Evolutionary conservation across 129 eudicot genomes (phyloP), one percentile per base, ranked within the genome.

Genomic region (Escallonia herrerae): DNA sequence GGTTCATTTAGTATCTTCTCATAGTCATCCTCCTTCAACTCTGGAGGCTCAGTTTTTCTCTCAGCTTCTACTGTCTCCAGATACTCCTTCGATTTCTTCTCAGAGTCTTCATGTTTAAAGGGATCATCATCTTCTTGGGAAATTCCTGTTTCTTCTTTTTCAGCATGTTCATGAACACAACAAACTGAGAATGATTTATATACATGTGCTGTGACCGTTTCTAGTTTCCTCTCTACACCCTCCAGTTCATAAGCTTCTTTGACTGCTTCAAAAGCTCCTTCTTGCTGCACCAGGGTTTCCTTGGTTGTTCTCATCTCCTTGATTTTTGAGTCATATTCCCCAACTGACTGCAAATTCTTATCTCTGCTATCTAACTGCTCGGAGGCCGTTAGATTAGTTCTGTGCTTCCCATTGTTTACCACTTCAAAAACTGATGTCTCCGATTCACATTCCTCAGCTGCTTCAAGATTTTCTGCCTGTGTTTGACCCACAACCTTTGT

Each of bases 371-470:
- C 56, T 10, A 33, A 66, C 55, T 64, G 79, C 62, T 60, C 56
- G 49, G 63, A 58, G 55, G 67, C 76, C 45, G 74, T 60, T 44
- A 64, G 49, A 45, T 40, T 74, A 11, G 67, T 44, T 70, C 63
- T 76, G 54, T 50, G 51, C 77, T 75, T 80, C 62, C 67, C 86
- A 15, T 53, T 71, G 64, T 63, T 70, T 38, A 67, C 62, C 51
- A 69, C 66, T 68, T 79, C 80, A 39, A 77, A 72, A 62, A 59
- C 64, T 70, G 53, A 56, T 43, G 72, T 65, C 42, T 60, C 80
- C 47, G 64, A 61, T 66, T 73, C 85, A 75, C 69, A 62, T 47
- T 70, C 75, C 62, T 78, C 77, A 64, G 72, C 71, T 37, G 67
- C 62, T 47, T 70, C 78, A 55, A 48, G 66, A 14, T 47, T 60